A percentile compares a stretch with the other conserved stretches of the same genome.
Conservation (phyloP, 768 basidiomycete species). For the Chalciporus pseudorubinellus region DNA sequence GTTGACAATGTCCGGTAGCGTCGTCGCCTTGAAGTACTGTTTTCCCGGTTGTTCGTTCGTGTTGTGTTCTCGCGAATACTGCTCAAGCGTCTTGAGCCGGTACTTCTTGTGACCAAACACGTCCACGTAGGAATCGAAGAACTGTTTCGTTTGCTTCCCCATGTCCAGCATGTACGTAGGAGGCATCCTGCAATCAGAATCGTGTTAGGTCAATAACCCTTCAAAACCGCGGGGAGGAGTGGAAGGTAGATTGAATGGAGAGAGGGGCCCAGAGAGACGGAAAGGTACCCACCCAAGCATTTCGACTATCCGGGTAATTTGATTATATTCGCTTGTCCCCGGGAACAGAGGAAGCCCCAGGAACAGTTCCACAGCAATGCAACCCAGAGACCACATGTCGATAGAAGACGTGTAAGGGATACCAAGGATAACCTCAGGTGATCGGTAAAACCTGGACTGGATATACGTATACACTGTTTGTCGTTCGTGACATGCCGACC, state of each 20-base stretch:
- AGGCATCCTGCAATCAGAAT: slow-evolving; percentile 58
- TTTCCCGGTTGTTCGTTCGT: slow-evolving; percentile 97
- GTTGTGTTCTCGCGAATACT: slow-evolving; percentile 93
- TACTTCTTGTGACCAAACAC: slow-evolving; percentile 79
- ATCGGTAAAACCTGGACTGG: slow-evolving; percentile 97
- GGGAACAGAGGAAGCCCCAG: slow-evolving; percentile 95
- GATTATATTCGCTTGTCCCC: slow-evolving; percentile 99
- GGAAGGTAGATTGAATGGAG: neutral
- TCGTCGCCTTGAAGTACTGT: slow-evolving; percentile 95
- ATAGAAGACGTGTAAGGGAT: slow-evolving; percentile 93
- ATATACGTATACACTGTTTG: slow-evolving; percentile 99
- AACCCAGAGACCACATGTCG: slow-evolving; percentile 99
- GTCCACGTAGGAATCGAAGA: slow-evolving; percentile 83
- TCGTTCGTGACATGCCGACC: slow-evolving; percentile 96
- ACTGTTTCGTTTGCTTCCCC: slow-evolving; percentile 92
- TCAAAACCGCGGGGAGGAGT: neutral
- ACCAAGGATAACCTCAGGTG: slow-evolving; percentile 93
- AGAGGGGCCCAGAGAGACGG: neutral
- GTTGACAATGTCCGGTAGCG: slow-evolving; percentile 93
- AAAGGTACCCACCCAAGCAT: slow-evolving; percentile 84
- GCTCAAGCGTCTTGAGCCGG: slow-evolving; percentile 86
- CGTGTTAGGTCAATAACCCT: slow-evolving; percentile 1
- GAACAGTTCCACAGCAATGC: slow-evolving; percentile 98
- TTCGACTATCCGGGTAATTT: slow-evolving; percentile 93
- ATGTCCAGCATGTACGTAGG: slow-evolving; percentile 92